Evolutionary conservation across 192 early-diverging fungal genomes (phyloP).

Genomic region (Backusella psychrophila): DNA sequence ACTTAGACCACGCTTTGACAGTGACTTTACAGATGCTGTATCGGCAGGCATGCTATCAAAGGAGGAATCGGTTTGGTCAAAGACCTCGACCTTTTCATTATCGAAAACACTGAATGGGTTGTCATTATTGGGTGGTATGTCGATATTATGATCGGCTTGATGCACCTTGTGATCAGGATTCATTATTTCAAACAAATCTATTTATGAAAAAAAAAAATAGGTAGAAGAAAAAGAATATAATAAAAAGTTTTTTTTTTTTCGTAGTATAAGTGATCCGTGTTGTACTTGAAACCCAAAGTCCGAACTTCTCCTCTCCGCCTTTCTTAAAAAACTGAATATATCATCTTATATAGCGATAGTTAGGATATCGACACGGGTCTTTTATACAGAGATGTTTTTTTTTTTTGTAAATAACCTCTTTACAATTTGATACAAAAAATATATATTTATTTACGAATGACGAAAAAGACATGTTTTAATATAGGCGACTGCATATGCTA

Average conservation of each 20-base stretch:
- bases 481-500: not conserved
- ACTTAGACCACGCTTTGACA: slow-evolving; percentile 14
- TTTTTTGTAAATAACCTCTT: no score
- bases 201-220: not conserved
- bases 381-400: no score
- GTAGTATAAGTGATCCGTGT: not conserved
- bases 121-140: not conserved
- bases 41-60: not conserved
- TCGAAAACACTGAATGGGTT: not conserved
- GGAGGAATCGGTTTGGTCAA: not conserved
- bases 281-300: not conserved
- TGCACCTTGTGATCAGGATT: not conserved
- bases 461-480: not conserved
- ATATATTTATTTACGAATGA: no score
- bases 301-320: not conserved
- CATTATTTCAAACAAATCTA: not conserved
- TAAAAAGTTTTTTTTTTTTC: not conserved
- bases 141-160: not conserved
- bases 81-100: slow-evolving; percentile 8
- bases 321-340: not conserved
- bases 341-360: no score
- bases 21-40: not conserved
- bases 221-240: not conserved
- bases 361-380: no score
- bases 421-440: no score